Conservation (phyloP, 1,284 basidiomycete species). For the Irpex sp. region DNA sequence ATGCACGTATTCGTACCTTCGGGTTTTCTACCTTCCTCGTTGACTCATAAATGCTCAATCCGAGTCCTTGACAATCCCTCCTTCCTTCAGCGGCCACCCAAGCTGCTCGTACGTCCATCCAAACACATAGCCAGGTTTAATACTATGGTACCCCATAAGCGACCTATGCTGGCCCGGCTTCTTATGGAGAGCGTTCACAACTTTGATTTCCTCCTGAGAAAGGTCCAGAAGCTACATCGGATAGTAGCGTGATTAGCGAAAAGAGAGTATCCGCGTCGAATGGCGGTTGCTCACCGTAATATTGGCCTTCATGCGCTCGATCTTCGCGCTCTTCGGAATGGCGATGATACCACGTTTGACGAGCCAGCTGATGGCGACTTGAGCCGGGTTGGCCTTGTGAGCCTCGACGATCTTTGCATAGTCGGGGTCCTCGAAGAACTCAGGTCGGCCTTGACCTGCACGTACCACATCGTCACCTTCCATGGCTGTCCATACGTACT, state of each 20-base stretch:
- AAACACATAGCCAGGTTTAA: conserved; percentile 33
- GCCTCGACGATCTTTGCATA: conserved; percentile 44
- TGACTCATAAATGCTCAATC: not conserved
- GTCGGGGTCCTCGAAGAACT: conserved; percentile 20
- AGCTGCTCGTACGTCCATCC: conserved; percentile 50
- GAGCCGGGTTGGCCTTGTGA: conserved; percentile 42
- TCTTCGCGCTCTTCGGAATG: conserved; percentile 49
- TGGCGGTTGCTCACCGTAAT: conserved; percentile 29
- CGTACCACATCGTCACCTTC: conserved; percentile 7
- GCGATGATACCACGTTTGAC: conserved; percentile 39
- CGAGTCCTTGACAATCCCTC: not conserved
- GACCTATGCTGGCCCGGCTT: conserved; percentile 43
- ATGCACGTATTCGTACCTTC: too few relatives aligned
- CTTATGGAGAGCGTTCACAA: conserved; percentile 36
- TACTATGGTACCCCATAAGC: conserved; percentile 29
- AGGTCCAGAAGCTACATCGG: conserved; percentile 33
- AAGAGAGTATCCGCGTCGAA: too few relatives aligned
- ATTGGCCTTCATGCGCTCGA: conserved; percentile 44
- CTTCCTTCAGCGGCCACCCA: conserved; percentile 33
- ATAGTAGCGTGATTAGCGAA: too few relatives aligned
- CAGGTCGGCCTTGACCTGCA: conserved; percentile 20
- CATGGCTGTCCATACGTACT: too few relatives aligned
- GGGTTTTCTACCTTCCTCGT: too few relatives aligned
- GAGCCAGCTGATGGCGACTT: conserved; percentile 52
- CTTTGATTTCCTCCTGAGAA: conserved; percentile 34